Percentiles rank a stretch among this genome's conserved stretches.
These are phyloP conservation scores for Primulina tabacum DNA, from an alignment of 257 asterid species.

Conservation along the genomic window DNA sequence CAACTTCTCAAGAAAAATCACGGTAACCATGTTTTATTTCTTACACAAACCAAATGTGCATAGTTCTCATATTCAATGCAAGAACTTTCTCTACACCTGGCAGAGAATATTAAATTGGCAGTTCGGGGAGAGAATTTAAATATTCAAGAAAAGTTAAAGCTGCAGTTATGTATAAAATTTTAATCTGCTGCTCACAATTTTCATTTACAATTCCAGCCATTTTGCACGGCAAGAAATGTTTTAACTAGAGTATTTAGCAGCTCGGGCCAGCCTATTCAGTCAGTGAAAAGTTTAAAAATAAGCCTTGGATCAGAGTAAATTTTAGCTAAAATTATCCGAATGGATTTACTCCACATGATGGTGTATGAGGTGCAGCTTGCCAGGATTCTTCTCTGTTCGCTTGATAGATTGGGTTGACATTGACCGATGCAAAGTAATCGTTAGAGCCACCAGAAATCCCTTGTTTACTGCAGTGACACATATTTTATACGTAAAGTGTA, in stretches of 20 bases:
- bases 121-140: neutral
- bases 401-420: conserved; percentile 50
- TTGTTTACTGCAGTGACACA: conserved; percentile 44
- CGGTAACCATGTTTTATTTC: neutral
- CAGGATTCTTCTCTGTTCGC: conserved; percentile 30
- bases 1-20: neutral
- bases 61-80: neutral
- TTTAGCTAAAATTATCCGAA: conserved; percentile 42
- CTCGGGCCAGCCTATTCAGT: neutral
- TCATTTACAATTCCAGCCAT: neutral
- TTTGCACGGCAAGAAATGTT: neutral
- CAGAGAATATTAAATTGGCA: conserved; percentile 1
- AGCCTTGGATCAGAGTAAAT: neutral
- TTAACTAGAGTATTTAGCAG: neutral
- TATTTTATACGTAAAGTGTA: neutral
- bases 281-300: neutral
- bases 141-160: neutral
- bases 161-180: too few species aligned
- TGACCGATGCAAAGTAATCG: conserved; percentile 54
- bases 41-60: neutral
- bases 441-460: conserved; percentile 36
- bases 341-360: conserved; percentile 63
- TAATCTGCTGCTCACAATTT: neutral
- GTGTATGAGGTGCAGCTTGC: conserved; percentile 30
- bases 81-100: conserved; percentile 1